Evolutionary conservation across 2,329 filamentous ascomycete genomes (phyloP).

Genomic region (Ceratocystis albifundus): DNA sequence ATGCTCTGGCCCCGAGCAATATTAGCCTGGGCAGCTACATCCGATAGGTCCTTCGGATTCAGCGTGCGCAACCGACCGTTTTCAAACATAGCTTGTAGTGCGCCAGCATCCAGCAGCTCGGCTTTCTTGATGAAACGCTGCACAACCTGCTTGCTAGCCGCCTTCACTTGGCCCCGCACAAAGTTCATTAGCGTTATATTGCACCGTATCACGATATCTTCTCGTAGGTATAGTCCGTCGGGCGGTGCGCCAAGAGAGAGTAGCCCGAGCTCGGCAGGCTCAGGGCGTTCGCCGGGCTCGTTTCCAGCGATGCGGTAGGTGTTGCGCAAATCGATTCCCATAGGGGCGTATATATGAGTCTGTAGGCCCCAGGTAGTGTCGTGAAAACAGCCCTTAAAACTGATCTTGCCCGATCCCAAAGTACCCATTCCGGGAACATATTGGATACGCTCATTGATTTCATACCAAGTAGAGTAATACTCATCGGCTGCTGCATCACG

Average conservation of each 20-base stretch:
- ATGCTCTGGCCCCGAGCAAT: slow-evolving; percentile 13
- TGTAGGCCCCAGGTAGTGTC: slow-evolving; percentile 61
- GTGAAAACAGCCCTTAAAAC: slow-evolving; percentile 61
- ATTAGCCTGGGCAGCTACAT: slow-evolving; percentile 22
- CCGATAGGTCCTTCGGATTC: slow-evolving; percentile 42
- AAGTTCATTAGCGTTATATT: slow-evolving; percentile 54
- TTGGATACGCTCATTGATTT: slow-evolving; percentile 58
- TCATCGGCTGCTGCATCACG: slow-evolving; percentile 57
- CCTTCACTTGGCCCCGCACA: slow-evolving; percentile 55
- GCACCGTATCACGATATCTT: slow-evolving; percentile 60
- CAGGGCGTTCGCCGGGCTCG: slow-evolving; percentile 54
- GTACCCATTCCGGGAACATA: slow-evolving; percentile 55
- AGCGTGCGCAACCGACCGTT: slow-evolving; percentile 51
- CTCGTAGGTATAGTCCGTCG: slow-evolving; percentile 55
- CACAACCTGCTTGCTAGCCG: slow-evolving; percentile 56
- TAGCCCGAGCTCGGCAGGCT: slow-evolving; percentile 50
- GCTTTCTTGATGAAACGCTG: slow-evolving; percentile 59
- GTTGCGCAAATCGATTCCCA: slow-evolving; percentile 55
- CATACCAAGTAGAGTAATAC: slow-evolving; percentile 64
- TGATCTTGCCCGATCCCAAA: slow-evolving; percentile 53
- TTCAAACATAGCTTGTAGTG: slow-evolving; percentile 56
- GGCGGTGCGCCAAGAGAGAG: slow-evolving; percentile 47
- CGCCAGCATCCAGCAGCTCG: slow-evolving; percentile 54
- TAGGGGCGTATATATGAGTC: slow-evolving; percentile 58
- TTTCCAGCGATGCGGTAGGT: slow-evolving; percentile 58